Evolutionary conservation across 306 rosid genomes (phyloP), one percentile per base, ranked within the genome.

Genomic region (Corylus heterophylla): DNA sequence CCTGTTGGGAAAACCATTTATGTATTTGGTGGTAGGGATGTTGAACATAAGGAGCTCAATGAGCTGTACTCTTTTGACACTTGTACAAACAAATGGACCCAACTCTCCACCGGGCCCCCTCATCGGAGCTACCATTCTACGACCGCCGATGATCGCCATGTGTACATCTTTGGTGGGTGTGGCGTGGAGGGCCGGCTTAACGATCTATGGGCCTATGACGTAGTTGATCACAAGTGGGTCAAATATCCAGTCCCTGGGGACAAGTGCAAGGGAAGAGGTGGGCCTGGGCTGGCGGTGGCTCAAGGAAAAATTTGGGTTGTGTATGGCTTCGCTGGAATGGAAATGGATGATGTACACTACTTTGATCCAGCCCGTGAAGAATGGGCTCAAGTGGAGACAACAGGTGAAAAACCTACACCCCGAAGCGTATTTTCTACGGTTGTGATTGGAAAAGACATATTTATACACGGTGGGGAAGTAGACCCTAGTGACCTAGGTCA

Each of bases 401-500:
- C 17, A 0, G 97, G 98, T 39, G 89, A 81, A 7, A 94, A 86
- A 70, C 97, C 98, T 45, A 87, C 95, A 0, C 90, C 97, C 45
- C 80, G 97, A 2, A 94, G 97, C 44, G 97, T 94, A 73, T 94
- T 94, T 80, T 85, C 93, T 4, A 88, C 85, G 0, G 64, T 76
- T 2, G 68, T 55, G 11, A 77, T 83, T 27, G 97, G 98, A 12
- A 87, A 91, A 76, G 47, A 89, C 73, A 83, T 94, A 71, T 29
- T 91, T 11, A 80, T 91, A 35, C 88, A 80, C 54, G 98, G 98
- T 16, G 98, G 98, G 0, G 98, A 94, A 82, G 86, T 92, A 63
- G 97, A 94, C 78, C 97, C 97, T 5, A 94, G 98, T 64, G 97
- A 94, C 74, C 77, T 78, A 12, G 97, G 97, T 47, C 98, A 94